Evolutionary conservation across 2,329 filamentous ascomycete genomes (phyloP), one percentile per base, ranked within the genome.

Genomic region (Colletotrichum sublineola): DNA sequence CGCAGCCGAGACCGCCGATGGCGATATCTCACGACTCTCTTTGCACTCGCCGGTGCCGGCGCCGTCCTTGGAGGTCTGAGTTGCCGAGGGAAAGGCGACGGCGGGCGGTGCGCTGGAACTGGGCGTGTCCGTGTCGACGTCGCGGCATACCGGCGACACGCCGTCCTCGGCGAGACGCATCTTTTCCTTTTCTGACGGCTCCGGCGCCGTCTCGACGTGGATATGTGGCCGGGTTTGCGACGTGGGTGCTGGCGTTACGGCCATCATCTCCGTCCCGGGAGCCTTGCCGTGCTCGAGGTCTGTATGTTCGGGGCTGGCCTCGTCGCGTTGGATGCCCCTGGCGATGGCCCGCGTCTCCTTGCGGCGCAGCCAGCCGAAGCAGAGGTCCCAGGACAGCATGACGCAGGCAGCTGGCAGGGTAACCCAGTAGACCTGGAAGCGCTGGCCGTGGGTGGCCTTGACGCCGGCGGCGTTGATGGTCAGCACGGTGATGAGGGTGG

Each of bases 321-420:
- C 85, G 2, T 90, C 90, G 56, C 85, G 85, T 3, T 42, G 56
- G 33, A 18, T 2, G 83, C 48, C 46, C 52, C 20, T 84, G 2
- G 92, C 90, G 53, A 92, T 91, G 20, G 87, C 82, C 1, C 91
- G 87, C 0, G 91, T 93, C 73, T 92, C 87, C 4, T 89, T 77
- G 3, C 91, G 86, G 76, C 90, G 83, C 1, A 84, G 76, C 92
- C 91, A 94, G 0, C 92, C 92, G 72, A 86, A 89, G 0, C 75
- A 81, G 7, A 94, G 50, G 75, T 94, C 92, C 86, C 90, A 94
- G 75, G 86, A 88, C 56, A 94, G 88, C 88, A 93, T 91, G 63
- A 94, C 81, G 38, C 90, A 83, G 0, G 92, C 91, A 0, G 90
- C 92, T 1, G 92, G 92, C 2, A 93, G 77, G 0, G 92, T 94